A percentile compares a stretch with the other conserved stretches of the same genome.
Evolutionary conservation across 495 filamentous ascomycete species (phyloP).

Genomic region (Thermothielavioides terrestris): DNA sequence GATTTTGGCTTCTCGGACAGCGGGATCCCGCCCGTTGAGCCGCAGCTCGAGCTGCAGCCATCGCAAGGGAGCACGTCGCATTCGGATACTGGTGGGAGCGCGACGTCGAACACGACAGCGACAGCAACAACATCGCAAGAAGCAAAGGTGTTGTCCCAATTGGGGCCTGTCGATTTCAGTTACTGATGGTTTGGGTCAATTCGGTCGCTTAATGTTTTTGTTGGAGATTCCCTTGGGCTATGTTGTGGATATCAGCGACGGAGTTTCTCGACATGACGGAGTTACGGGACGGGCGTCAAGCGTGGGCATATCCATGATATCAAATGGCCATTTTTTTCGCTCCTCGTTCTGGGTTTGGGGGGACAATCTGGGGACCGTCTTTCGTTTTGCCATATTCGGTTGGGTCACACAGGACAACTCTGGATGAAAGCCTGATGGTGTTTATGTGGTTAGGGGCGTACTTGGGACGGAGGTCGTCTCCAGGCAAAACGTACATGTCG

Average conservation of each 20-base stretch:
- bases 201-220: conserved; percentile 1
- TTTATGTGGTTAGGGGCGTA: background rate
- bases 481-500: background rate
- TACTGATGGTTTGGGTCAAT: conserved; percentile 22
- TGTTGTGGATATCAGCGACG: conserved; percentile 27
- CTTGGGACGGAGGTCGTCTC: background rate
- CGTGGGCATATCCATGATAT: conserved; percentile 8
- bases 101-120: conserved; percentile 15
- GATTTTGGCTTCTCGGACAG: conserved; percentile 44
- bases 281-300: conserved; percentile 20
- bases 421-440: background rate
- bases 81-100: conserved; percentile 25
- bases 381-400: background rate
- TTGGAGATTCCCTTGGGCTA: conserved; percentile 5
- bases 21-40: conserved; percentile 26
- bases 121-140: conserved; percentile 18
- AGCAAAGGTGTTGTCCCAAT: conserved; percentile 24
- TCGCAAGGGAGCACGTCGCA: conserved; percentile 24
- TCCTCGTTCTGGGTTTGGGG: conserved; percentile 3
- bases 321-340: background rate
- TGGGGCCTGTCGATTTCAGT: conserved; percentile 32
- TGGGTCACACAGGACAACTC: too few species aligned
- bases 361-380: background rate
- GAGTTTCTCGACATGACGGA: conserved; percentile 28
- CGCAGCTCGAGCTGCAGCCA: conserved; percentile 27